Base-by-base conservation (phyloP, 495 filamentous ascomycete species). In the Cercophora samala region DNA sequence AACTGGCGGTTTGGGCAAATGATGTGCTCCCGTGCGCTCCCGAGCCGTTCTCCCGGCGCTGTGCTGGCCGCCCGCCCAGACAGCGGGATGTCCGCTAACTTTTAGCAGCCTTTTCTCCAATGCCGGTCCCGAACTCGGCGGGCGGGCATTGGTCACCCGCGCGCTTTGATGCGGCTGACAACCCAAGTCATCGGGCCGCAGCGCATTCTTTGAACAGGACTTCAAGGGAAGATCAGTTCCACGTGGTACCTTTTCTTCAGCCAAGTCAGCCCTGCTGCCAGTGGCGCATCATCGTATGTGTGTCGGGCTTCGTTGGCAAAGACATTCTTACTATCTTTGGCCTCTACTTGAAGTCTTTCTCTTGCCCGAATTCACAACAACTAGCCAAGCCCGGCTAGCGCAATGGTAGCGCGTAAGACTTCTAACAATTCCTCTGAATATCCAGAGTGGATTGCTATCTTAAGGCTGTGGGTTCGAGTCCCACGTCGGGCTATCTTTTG, bases 371-470 rank as follows among this genome's bases (percentile, higher is more conserved):
- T 1, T 11, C 19, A 61, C 15, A 65, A 65, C 17, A 62, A 11
- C 15, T 58, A 66, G 5, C 53, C 53, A 56, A 26, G 66, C 66
- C 61, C 62, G 53, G 54, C 61, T 68, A 61, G 66, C 66, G 61
- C 61, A 68, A 68, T 68, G 66, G 66, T 60, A 68, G 61, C 61
- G 66, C 66, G 53, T 59, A 53, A 68, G 66, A 68, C 66, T 68
- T 68, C 66, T 68, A 68, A 19, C 53, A 56, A 23, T 56, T 52
- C 24, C 23, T 61, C 19, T 26, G 2, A n/a, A n/a, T 4, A 11
- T 19, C 22, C 53, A 59, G 53, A 24, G 4, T 4, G n/a, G 17
- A 23, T 15, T 29, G 17, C 21, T 18, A 68, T 68, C 62, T 64
- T 54, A 60, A 64, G 62, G 54, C 32, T 64, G 66, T 64, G 66